These are phyloP conservation scores for Scopulariopsis brevicaulis DNA, from an alignment of 2,329 filamentous ascomycete genomes.

Conservation along the genomic window DNA sequence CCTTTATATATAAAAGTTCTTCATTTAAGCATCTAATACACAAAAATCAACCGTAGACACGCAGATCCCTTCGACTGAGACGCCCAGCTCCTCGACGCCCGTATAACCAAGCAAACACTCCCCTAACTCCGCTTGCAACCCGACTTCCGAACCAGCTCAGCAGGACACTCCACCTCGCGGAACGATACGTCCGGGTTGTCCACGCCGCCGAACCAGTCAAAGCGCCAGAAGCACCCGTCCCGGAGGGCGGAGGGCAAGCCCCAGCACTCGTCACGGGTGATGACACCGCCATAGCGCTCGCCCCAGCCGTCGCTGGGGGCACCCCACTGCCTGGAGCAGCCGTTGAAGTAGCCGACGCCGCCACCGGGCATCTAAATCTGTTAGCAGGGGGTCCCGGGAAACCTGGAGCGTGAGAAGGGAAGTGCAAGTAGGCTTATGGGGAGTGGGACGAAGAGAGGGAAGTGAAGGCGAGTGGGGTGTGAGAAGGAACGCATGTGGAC, in stretches of 20 bases:
- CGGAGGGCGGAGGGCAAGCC: slow-evolving; percentile 40
- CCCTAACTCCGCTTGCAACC: slow-evolving; percentile 16
- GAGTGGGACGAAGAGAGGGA: background rate
- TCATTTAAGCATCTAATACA: background rate
- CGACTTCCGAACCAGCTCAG: slow-evolving; percentile 28
- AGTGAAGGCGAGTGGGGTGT: background rate
- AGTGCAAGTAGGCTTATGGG: background rate
- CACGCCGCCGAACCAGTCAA: slow-evolving; percentile 50
- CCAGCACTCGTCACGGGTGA: slow-evolving; percentile 36
- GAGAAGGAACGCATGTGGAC: background rate
- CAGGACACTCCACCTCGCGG: slow-evolving; percentile 43
- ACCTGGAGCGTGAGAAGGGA: background rate
- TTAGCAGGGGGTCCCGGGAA: background rate
- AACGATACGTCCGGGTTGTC: slow-evolving; percentile 46
- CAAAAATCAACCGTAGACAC: background rate
- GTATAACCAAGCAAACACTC: too few relatives aligned
- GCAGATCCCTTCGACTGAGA: background rate
- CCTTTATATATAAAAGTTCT: background rate
- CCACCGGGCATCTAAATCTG: slow-evolving; percentile 36
- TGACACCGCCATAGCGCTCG: slow-evolving; percentile 45
- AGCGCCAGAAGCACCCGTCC: slow-evolving; percentile 50
- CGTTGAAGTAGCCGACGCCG: slow-evolving; percentile 42
- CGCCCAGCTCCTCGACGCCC: background rate
- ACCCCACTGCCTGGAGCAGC: slow-evolving; percentile 27
- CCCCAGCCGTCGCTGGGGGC: slow-evolving; percentile 39